Base-by-base conservation (phyloP, 371 early-diverging fungal genomes). In the Chytridiales sp. region DNA sequence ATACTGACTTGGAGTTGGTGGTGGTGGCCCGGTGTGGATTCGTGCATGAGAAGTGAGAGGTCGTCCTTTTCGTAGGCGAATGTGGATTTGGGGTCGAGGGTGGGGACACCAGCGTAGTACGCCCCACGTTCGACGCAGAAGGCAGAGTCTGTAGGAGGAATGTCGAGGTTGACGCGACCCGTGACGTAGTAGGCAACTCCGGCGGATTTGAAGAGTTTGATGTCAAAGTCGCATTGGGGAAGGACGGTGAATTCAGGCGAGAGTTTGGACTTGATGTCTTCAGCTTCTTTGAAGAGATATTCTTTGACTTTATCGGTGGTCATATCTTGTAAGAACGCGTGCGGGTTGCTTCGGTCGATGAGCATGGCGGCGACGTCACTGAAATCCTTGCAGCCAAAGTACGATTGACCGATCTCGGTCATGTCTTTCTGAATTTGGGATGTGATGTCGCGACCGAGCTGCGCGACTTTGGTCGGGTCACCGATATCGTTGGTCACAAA, bases 41-140 rank as follows among this genome's bases (percentile, higher is more conserved):
- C 39, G 39, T 39, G 39, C 39, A 39, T 39, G 13, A 39, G 39
- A 9, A 39, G n/a, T 9, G 13, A 13, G 13, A 39, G 39, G 39
- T 39, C 39, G 39, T 39, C 39, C 39, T 39, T 39, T 39, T 39
- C 39, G 39, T 39, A 39, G 9, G 39, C 39, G n/a, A 39, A 39
- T 13, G 39, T 39, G 39, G 39, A 9, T 13, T 9, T n/a, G 39
- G 39, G 39, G n/a, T 39, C 39, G 39, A n/a, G 9, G n/a, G 39
- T 39, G 13, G 39, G 39, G 39, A 39, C 39, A 13, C 39, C 39
- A n/a, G 39, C 39, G n/a, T 39, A 39, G 39, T 39, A 39, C 39
- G 13, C 13, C n/a, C 39, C 39, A 9, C n/a, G 9, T 39, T 39
- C 39, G 13, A 39, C 39, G 39, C 39, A 39, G 39, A 13, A 39